These are phyloP conservation scores for Fistulifera pelliculosa DNA, from an alignment of 108 stramenopile species.

Conservation along the genomic window DNA sequence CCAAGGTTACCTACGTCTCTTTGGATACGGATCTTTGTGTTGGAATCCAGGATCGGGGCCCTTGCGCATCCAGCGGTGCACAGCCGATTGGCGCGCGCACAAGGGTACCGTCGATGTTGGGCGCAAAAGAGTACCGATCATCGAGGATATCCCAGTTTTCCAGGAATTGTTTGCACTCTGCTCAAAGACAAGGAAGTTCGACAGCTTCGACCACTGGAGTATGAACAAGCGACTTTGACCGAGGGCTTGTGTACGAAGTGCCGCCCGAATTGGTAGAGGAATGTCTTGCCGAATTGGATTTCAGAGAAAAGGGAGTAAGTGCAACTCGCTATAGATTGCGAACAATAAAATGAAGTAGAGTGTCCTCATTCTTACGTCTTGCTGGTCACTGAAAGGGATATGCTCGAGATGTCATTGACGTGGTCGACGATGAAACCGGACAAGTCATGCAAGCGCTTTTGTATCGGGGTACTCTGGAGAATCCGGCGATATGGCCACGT, in stretches of 20 bases:
- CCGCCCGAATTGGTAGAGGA: conserved; percentile 54
- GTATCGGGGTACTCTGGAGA: conserved; percentile 76
- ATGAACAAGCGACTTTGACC: conserved; percentile 33
- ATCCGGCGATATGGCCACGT: conserved; percentile 76
- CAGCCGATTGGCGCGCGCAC: conserved; percentile 7
- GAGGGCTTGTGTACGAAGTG: conserved; percentile 69
- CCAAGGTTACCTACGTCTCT: conserved; percentile 44
- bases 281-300: conserved; percentile 79
- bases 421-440: conserved; percentile 61
- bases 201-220: not conserved
- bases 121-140: conserved; percentile 80
- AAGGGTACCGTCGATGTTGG: conserved; percentile 75
- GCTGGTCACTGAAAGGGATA: conserved; percentile 38
- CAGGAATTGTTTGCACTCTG: conserved; percentile 81
- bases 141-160: conserved; percentile 56
- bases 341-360: not conserved
- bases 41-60: conserved; percentile 76
- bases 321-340: conserved; percentile 10
- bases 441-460: conserved; percentile 52
- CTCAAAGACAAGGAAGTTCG: conserved; percentile 58
- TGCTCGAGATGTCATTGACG: conserved; percentile 70
- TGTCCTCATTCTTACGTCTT: too few species aligned
- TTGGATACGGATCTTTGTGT: conserved; percentile 81
- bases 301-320: conserved; percentile 68
- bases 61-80: conserved; percentile 24